Percentiles rank a stretch among this genome's conserved stretches.
Conservation (phyloP, 1,284 basidiomycete genomes). For the Ustilago sp. region DNA sequence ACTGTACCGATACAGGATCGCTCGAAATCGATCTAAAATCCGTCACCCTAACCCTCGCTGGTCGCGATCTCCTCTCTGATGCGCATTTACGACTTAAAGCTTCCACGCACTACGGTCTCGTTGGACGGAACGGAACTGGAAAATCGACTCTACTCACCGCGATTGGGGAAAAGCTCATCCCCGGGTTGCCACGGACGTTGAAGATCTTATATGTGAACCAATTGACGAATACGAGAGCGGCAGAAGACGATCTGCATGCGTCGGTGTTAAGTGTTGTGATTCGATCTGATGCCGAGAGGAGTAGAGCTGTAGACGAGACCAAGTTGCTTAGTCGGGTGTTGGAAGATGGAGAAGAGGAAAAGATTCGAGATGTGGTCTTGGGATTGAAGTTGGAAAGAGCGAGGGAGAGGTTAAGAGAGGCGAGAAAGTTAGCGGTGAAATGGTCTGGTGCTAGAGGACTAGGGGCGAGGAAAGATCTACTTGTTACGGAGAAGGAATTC, state of each 20-base stretch:
- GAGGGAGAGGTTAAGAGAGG: constrained; percentile 71
- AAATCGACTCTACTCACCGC: constrained; percentile 73
- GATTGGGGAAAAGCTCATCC: constrained; percentile 72
- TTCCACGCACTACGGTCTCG: constrained; percentile 74
- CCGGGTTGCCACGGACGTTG: constrained; percentile 73
- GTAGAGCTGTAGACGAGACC: constrained; percentile 58
- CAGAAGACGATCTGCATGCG: constrained; percentile 17
- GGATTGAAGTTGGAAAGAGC: constrained; percentile 64
- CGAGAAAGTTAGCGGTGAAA: constrained; percentile 74
- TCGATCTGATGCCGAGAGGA: constrained; percentile 68
- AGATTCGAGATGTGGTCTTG: constrained; percentile 58
- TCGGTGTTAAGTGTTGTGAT: constrained; percentile 70
- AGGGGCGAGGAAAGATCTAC: constrained; percentile 75
- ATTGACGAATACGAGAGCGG: constrained; percentile 63
- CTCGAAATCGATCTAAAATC: constrained; percentile 73
- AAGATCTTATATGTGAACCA: constrained; percentile 75
- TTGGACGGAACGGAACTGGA: constrained; percentile 76
- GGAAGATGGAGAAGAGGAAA: constrained; percentile 55
- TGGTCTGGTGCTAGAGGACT: constrained; percentile 76
- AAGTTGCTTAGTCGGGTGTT: constrained; percentile 66
- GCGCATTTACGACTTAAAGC: constrained; percentile 74
- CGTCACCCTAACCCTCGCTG: constrained; percentile 73
- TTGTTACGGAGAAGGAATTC: constrained; percentile 69
- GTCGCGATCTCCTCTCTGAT: constrained; percentile 73
- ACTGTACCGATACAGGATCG: constrained; percentile 71